phyloP scores from a whole-genome alignment of 306 rosid genomes.

The Sicyos edulis region DNA sequence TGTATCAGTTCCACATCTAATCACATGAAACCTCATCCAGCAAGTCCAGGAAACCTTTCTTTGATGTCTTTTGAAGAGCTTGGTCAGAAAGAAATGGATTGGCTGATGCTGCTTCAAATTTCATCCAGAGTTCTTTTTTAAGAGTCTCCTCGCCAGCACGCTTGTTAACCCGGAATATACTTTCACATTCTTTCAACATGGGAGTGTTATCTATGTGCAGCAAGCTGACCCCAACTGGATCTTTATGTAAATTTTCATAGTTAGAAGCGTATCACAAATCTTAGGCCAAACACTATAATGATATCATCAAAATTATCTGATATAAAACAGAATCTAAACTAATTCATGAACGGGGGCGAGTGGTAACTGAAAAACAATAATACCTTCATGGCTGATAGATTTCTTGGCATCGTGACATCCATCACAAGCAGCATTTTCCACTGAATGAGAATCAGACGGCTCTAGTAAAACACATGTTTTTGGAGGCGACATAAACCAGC shows the following conservation, averaged over 20 bases:
- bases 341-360: slow-evolving; percentile 3
- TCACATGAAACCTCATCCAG: slow-evolving; percentile 79
- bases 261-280: neutral
- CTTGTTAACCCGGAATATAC: slow-evolving; percentile 44
- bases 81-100: slow-evolving; percentile 29
- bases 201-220: slow-evolving; percentile 48
- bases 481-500: slow-evolving; percentile 81
- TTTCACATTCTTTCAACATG: slow-evolving; percentile 51
- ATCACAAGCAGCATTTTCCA: slow-evolving; percentile 30
- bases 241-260: slow-evolving; percentile 22
- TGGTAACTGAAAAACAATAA: neutral
- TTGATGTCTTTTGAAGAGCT: slow-evolving; percentile 23
- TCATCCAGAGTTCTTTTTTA: slow-evolving; percentile 83
- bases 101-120: slow-evolving; percentile 73
- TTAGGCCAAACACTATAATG: neutral
- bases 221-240: slow-evolving; percentile 32
- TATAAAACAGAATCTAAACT: slow-evolving; percentile 9
- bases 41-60: slow-evolving; percentile 68
- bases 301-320: neutral
- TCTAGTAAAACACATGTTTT: slow-evolving; percentile 78
- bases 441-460: slow-evolving; percentile 48
- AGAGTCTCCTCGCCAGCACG: slow-evolving; percentile 80
- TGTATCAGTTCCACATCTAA: slow-evolving; percentile 17
- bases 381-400: slow-evolving; percentile 41
- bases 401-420: slow-evolving; percentile 32